Conservation (phyloP, 805 yeast species). For the Sporopachydermia quercuum region DNA sequence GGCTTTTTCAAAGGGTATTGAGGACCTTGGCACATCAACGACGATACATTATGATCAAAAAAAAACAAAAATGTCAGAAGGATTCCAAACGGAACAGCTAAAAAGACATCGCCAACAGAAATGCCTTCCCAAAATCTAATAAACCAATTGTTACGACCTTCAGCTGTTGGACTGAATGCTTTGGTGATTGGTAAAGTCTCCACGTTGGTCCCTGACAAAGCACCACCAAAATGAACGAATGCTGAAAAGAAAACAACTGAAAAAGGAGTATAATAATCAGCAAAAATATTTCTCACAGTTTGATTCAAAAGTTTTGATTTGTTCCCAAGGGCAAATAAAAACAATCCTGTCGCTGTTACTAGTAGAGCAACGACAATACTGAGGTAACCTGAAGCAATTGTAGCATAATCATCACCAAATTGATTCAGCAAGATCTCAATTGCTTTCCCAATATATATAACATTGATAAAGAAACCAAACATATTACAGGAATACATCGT, state of each 20-base stretch:
- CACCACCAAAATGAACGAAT: slow-evolving; percentile 83
- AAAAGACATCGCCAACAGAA: slow-evolving; percentile 58
- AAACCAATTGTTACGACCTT: slow-evolving; percentile 46
- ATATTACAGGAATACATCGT: slow-evolving; percentile 81
- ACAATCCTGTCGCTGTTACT: slow-evolving; percentile 69
- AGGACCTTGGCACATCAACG: slow-evolving; percentile 80
- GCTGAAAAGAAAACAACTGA: slow-evolving; percentile 85
- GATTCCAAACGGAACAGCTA: slow-evolving; percentile 88
- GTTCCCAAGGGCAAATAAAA: slow-evolving; percentile 41
- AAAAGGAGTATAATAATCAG: slow-evolving; percentile 77
- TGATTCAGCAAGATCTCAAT: slow-evolving; percentile 67
- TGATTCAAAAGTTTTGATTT: slow-evolving; percentile 47
- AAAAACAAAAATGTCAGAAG: slow-evolving; percentile 74
- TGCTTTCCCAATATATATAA: slow-evolving; percentile 83
- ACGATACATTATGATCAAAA: slow-evolving; percentile 91
- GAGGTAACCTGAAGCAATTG: slow-evolving; percentile 41
- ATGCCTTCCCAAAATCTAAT: slow-evolving; percentile 60
- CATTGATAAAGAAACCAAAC: slow-evolving; percentile 81
- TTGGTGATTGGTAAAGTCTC: slow-evolving; percentile 52
- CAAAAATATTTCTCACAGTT: slow-evolving; percentile 48
- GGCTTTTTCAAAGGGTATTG: slow-evolving; percentile 77
- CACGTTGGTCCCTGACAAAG: slow-evolving; percentile 39
- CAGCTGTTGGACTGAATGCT: slow-evolving; percentile 60
- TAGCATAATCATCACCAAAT: slow-evolving; percentile 28
- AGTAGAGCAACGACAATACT: slow-evolving; percentile 58